Evolutionary conservation across 164 flowering plant genomes (phyloP), one percentile per base, ranked within the genome.

Genomic region (Pachysandra terminalis): DNA sequence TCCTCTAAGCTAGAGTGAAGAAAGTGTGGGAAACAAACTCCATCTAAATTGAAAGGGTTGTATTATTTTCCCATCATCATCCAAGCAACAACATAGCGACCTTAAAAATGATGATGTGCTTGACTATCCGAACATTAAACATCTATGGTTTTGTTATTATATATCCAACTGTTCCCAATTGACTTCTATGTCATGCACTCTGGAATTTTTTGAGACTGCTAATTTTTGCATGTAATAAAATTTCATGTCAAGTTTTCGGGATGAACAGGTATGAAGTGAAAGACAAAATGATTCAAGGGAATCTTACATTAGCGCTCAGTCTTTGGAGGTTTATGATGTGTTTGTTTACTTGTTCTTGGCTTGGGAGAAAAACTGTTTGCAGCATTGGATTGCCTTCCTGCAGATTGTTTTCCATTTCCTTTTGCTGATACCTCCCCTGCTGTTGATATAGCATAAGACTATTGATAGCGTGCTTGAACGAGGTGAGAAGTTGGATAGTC

Each of bases 401-500:
- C 7, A 32, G 37, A 32, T 32, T 32, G 37, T 32, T 32, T 32
- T 32, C 37, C 7, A 7, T 32, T 32, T 32, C 7, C 21, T 16
- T 58, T 41, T n/a, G 41, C 22, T 24, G 23, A 35, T 12, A n/a
- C 23, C 21, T 60, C 2, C 37, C 37, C 37, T 32, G 37, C 61
- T 9, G 66, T 70, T 63, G 37, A 19, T 68, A 12, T 95, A 96
- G 97, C 98, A 91, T 72, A 93, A 93, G 79, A 96, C 98, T 48
- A 91, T 93, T 75, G 99, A 95, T 63, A 95, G 99, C 68, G 98
- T 93, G 68, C 93, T 93, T 71, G 98, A 81, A 62, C 81, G 98
- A 67, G 99, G 99, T 54, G 99, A 93, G 83, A 96, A 69, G 83
- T 84, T 96, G 73, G 99, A 96, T 81, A 93, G 97, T 81, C 82